These are phyloP conservation scores for Aureobasidium pullulans DNA, from an alignment of 2,329 filamentous ascomycete genomes.

Conservation along the genomic window DNA sequence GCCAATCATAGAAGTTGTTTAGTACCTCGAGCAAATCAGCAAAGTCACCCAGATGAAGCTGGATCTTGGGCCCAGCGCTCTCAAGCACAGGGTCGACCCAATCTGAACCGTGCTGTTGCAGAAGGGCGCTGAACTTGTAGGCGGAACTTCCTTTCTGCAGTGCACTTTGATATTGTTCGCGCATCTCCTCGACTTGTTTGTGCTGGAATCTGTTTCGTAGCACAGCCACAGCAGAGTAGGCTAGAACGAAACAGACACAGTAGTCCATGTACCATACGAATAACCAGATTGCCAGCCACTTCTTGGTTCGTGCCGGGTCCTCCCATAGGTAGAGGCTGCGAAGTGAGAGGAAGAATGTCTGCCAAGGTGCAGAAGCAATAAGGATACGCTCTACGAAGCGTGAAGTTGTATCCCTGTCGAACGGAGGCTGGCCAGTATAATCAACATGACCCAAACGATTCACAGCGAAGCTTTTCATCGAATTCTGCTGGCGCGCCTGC, in stretches of 20 bases:
- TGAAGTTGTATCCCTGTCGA: constrained; percentile 30
- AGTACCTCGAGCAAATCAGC: constrained; percentile 32
- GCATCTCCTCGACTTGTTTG: constrained; percentile 25
- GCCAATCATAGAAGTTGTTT: constrained; percentile 32
- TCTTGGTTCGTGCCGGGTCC: constrained; percentile 27
- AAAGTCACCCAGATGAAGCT: constrained; percentile 32
- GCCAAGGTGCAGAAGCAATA: constrained; percentile 35
- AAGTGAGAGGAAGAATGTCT: constrained; percentile 31
- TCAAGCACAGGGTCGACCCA: constrained; percentile 34
- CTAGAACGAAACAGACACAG: constrained; percentile 28
- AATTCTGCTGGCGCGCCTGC: background rate
- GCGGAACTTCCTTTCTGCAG: constrained; percentile 26
- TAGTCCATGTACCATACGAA: constrained; percentile 32
- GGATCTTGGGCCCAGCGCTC: constrained; percentile 29
- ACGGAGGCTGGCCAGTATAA: constrained; percentile 27
- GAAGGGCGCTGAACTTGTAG: constrained; percentile 30
- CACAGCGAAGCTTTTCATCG: constrained; percentile 10
- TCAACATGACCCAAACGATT: constrained; percentile 26
- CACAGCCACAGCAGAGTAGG: constrained; percentile 30
- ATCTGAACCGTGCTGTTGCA: constrained; percentile 30
- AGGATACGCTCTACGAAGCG: constrained; percentile 32
- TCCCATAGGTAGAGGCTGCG: constrained; percentile 35
- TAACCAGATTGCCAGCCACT: constrained; percentile 30
- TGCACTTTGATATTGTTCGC: constrained; percentile 27
- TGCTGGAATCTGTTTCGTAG: constrained; percentile 26